A percentile compares a stretch with the other conserved stretches of the same genome.
Conservation (phyloP, 768 basidiomycete genomes). For the Myochromella boudieri region DNA sequence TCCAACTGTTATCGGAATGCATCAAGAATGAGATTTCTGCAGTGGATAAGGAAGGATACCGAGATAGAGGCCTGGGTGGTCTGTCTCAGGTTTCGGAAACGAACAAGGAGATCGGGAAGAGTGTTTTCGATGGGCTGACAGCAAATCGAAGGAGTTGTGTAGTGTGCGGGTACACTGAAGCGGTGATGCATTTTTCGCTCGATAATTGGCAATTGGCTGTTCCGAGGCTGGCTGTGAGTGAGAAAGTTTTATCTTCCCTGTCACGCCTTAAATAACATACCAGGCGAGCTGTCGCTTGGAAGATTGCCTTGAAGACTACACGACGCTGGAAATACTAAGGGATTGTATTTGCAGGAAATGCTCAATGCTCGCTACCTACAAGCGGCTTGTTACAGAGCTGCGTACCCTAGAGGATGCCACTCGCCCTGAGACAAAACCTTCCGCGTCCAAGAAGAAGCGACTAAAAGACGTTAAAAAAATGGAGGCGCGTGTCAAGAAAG, state of each 20-base stretch:
- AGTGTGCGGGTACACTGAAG: constrained; percentile 90
- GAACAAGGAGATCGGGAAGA: constrained; percentile 48
- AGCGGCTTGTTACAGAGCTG: constrained; percentile 61
- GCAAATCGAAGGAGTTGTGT: constrained; percentile 88
- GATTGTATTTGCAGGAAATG: constrained; percentile 94
- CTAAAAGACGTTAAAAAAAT: constrained; percentile 70
- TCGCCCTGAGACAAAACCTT: constrained; percentile 41
- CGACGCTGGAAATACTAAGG: constrained; percentile 81
- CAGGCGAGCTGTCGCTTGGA: constrained; percentile 71
- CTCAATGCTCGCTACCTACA: constrained; percentile 77
- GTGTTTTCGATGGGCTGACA: constrained; percentile 87
- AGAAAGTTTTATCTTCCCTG: no score
- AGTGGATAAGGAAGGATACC: constrained; percentile 67
- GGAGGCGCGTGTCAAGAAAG: constrained; percentile 56
- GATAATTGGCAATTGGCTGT: constrained; percentile 83
- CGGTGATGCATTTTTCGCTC: constrained; percentile 89
- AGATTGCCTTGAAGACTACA: constrained; percentile 87
- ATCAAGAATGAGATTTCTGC: constrained; percentile 81
- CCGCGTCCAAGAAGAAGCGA: constrained; percentile 73
- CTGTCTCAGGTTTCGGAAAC: constrained; percentile 26
- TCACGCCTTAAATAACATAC: constrained; percentile 1
- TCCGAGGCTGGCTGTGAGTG: constrained; percentile 62
- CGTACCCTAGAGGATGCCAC: constrained; percentile 51
- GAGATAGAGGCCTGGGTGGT: constrained; percentile 72
- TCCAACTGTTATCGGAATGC: constrained; percentile 88